Evolutionary conservation across 73 alveolate genomes (phyloP), one percentile per base, ranked within the genome.

Genomic region (Stentor roeselii): DNA sequence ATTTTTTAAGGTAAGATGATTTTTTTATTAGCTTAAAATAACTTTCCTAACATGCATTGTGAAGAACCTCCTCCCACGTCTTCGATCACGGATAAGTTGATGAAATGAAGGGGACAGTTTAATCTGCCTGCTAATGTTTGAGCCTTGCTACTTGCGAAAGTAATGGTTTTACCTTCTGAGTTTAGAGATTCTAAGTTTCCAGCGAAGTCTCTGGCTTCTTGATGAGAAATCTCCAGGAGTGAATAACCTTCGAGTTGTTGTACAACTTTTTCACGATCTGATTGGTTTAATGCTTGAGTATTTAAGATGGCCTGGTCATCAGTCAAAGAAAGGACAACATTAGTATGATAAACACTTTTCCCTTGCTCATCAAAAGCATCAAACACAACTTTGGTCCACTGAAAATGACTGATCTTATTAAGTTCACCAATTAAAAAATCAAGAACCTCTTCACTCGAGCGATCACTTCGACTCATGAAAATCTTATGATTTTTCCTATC

Each of bases 341-440:
- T 93, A 0, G 98, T 93, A 84, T 93, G 98, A 83, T 93, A 93
- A 37, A 93, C 74, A 76, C 90, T 85, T 60, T 83, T 88, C 39
- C 78, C 86, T 0, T 75, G 36, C 41, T 38, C 36, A 61, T 90
- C 92, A 11, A 86, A 82, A 14, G 86, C 36, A 6, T 38, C 40
- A 77, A 67, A 86, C 3, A 42, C 85, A 4, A 76, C 89, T 58
- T 40, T 39, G 61, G 32, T 86, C 78, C 86, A 83, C 4, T 78
- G 82, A 36, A 1, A 50, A 11, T 11, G 30, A 3, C 88, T 34
- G 3, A 59, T 3, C 37, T 31, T 4, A 42, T 86, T 82, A 2
- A 40, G 3, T 35, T 76, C 76, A 67, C 59, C 34, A 41, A 60
- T 21, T 80, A 84, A 32, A 15, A 27, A 36, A 67, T 21, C 41